These are phyloP conservation scores for Coniella lustricola DNA, from an alignment of 2,329 filamentous ascomycete genomes.

Conservation along the genomic window DNA sequence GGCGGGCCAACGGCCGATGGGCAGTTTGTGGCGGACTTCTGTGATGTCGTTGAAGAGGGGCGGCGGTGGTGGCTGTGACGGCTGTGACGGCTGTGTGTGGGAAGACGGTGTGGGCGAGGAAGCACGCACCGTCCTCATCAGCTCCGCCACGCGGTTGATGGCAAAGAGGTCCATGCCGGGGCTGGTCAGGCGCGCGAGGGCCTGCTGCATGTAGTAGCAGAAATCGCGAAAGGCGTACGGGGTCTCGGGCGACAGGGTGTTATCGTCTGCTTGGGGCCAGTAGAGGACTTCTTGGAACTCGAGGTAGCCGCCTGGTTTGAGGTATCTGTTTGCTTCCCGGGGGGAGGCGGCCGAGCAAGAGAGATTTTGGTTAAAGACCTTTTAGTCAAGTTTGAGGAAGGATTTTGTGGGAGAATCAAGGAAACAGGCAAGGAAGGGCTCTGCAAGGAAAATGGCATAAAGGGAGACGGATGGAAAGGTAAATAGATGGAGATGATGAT, in stretches of 20 bases:
- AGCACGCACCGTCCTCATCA: too few species aligned
- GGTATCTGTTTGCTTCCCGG: slow-evolving; percentile 28
- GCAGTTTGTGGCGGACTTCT: slow-evolving; percentile 33
- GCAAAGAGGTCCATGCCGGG: slow-evolving; percentile 37
- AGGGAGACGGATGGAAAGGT: too few species aligned
- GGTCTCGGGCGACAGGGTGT: slow-evolving; percentile 29
- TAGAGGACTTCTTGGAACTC: slow-evolving; percentile 43
- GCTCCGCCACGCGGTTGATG: slow-evolving; percentile 26
- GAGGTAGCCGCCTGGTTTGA: slow-evolving; percentile 45
- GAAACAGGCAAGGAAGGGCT: too few species aligned
- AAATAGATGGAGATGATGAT: too few species aligned
- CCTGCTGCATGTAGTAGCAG: slow-evolving; percentile 31
- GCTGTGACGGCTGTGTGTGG: slow-evolving; percentile 20
- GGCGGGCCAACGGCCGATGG: slow-evolving; percentile 42
- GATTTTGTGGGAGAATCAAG: too few species aligned
- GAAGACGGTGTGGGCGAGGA: slow-evolving; percentile 18
- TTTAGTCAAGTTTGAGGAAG: not conserved
- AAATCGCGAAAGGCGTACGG: slow-evolving; percentile 43
- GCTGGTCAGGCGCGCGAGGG: slow-evolving; percentile 34
- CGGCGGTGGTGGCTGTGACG: too few species aligned
- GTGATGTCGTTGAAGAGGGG: slow-evolving; percentile 23
- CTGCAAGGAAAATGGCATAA: too few species aligned
- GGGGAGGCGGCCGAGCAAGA: not conserved
- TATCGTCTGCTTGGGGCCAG: slow-evolving; percentile 37
- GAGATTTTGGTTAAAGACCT: not conserved